These are phyloP conservation scores for Odontarrhena argentea DNA, from an alignment of 345 rosid species.

Conservation along the genomic window DNA sequence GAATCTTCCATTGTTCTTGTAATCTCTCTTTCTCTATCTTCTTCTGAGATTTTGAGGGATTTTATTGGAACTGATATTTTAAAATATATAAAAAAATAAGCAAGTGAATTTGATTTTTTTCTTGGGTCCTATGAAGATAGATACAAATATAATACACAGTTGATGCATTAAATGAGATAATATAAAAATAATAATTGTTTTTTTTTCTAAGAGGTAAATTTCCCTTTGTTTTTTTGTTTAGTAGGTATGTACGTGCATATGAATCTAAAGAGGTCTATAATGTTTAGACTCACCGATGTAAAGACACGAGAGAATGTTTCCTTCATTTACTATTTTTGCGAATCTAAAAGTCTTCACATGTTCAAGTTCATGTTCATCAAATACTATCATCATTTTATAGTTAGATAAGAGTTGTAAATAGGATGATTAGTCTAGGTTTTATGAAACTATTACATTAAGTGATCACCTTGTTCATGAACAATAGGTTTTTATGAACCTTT, in stretches of 20 bases:
- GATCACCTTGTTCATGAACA: not conserved
- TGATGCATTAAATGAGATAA: conserved; percentile 8
- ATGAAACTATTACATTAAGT: not conserved
- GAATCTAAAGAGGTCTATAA: conserved; percentile 30
- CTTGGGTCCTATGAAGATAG: not conserved
- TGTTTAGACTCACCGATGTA: conserved; percentile 35
- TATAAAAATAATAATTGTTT: not conserved
- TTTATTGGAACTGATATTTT: conserved; percentile 21
- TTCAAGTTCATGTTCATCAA: not conserved
- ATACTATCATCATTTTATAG: not conserved
- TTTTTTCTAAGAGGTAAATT: not conserved
- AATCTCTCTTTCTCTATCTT: conserved; percentile 16
- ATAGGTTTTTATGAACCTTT: conserved; percentile 6
- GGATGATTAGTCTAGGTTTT: not conserved
- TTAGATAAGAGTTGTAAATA: not conserved
- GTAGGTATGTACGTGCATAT: conserved; percentile 28
- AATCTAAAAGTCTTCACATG: conserved; percentile 12
- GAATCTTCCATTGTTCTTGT: conserved; percentile 37
- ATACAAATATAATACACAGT: not conserved
- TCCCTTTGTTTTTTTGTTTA: not conserved
- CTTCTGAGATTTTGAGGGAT: conserved; percentile 10
- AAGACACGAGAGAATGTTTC: conserved; percentile 39
- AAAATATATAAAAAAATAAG: not conserved
- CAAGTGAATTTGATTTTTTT: conserved; percentile 9
- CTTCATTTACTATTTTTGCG: conserved; percentile 22